phyloP scores from a whole-genome alignment of 1,284 basidiomycete species.

The Inonotus obliquus region DNA sequence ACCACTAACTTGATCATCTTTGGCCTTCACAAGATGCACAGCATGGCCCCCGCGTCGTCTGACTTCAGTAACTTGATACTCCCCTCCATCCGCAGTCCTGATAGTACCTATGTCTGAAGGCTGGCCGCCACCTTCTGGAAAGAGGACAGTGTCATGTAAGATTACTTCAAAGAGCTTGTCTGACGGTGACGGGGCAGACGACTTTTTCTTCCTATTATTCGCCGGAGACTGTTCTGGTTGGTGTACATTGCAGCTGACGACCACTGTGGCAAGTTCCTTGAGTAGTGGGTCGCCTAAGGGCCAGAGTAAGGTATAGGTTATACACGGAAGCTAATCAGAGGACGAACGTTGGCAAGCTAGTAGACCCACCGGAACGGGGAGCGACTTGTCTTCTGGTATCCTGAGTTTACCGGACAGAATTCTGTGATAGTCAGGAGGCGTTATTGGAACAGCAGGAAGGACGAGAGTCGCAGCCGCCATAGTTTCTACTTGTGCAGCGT shows the following conservation, averaged over 20 bases:
- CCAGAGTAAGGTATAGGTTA: conserved; percentile 15
- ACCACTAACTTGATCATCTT: conserved; percentile 35
- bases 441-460: conserved; percentile 31
- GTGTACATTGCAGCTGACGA: conserved; percentile 44
- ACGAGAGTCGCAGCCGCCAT: conserved; percentile 34
- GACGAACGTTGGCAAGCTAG: conserved; percentile 66
- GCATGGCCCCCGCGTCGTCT: conserved; percentile 72
- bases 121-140: conserved; percentile 88
- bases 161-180: conserved; percentile 58
- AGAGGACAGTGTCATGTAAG: conserved; percentile 81
- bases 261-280: conserved; percentile 46
- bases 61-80: conserved; percentile 66
- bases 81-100: conserved; percentile 35
- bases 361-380: conserved; percentile 63
- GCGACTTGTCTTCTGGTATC: conserved; percentile 44
- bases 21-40: conserved; percentile 67
- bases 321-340: conserved; percentile 12
- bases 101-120: conserved; percentile 75
- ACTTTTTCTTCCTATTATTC: conserved; percentile 43
- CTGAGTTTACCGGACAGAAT: conserved; percentile 52
- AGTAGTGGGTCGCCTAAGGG: conserved; percentile 61
- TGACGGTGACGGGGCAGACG: conserved; percentile 41
- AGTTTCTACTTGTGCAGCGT: too few species aligned
- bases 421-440: conserved; percentile 57
- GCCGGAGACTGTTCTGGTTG: conserved; percentile 35